phyloP scores from a whole-genome alignment of 345 rosid genomes.

The Populus simonii region DNA sequence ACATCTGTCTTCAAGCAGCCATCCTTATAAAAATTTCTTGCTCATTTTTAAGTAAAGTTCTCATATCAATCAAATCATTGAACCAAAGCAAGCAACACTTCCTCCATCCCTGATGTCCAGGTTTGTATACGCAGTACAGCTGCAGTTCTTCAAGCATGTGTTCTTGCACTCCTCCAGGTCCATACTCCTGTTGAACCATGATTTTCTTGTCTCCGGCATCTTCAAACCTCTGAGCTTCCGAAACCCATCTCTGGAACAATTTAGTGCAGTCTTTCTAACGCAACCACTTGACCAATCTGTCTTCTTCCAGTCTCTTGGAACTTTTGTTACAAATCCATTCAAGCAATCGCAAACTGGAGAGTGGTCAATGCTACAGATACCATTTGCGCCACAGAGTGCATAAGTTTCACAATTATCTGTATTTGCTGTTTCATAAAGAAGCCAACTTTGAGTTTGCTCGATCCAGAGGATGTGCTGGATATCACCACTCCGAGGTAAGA shows the following conservation, averaged over 20 bases:
- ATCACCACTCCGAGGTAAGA: not conserved
- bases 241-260: conserved; percentile 8
- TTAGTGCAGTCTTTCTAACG: not conserved
- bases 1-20: too few species aligned
- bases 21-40: not conserved
- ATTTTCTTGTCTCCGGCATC: not conserved
- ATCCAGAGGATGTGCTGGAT: not conserved
- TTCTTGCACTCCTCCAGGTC: too few species aligned
- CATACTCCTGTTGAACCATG: too few species aligned
- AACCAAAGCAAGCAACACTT: not conserved
- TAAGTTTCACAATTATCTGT: too few species aligned
- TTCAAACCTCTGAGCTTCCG: conserved; percentile 6
- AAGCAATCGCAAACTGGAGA: not conserved
- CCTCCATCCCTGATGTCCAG: not conserved
- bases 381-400: too few species aligned
- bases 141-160: too few species aligned
- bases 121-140: too few species aligned
- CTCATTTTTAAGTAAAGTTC: not conserved
- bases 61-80: not conserved
- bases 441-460: not conserved
- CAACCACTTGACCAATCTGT: not conserved
- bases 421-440: too few species aligned
- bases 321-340: not conserved
- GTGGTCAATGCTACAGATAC: too few species aligned
- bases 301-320: not conserved